Evolutionary conservation across 306 rosid genomes (phyloP).

Genomic region (Lathyrus sativus): DNA sequence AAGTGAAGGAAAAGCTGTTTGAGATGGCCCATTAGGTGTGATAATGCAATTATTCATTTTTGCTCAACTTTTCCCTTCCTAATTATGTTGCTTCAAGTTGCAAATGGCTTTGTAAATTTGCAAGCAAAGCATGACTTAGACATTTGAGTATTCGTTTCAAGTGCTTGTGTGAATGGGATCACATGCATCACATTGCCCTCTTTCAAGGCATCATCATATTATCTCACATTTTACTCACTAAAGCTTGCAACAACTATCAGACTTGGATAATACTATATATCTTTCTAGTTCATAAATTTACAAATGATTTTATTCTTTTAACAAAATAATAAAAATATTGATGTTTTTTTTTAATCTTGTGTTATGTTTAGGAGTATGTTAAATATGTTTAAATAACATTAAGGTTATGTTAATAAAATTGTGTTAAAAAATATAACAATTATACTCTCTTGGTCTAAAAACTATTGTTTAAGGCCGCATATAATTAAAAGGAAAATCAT

Average conservation of each 20-base stretch:
- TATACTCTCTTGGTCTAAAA: no score
- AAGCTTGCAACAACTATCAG: background rate
- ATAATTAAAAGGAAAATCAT: no score
- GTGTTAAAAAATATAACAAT: no score
- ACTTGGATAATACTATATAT: background rate
- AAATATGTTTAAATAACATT: no score
- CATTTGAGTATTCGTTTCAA: conserved; percentile 40
- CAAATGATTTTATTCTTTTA: background rate
- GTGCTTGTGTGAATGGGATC: conserved; percentile 28
- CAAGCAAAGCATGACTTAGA: conserved; percentile 57
- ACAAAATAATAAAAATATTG: background rate
- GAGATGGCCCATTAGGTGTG: conserved; percentile 46
- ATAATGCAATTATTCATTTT: conserved; percentile 55
- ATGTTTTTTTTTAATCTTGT: no score
- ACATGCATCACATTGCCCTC: conserved; percentile 20
- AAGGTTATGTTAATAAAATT: no score
- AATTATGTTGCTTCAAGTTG: conserved; percentile 50
- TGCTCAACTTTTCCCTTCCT: conserved; percentile 44
- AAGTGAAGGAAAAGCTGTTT: conserved; percentile 23
- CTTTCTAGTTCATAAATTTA: background rate
- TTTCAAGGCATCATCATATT: conserved; percentile 15
- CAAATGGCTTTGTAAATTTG: conserved; percentile 45
- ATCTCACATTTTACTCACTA: conserved; percentile 17
- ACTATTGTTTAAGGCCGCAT: no score
- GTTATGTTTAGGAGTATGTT: no score